Evolutionary conservation across 164 flowering plant species (phyloP).

Genomic region (Hamamelis virginiana): DNA sequence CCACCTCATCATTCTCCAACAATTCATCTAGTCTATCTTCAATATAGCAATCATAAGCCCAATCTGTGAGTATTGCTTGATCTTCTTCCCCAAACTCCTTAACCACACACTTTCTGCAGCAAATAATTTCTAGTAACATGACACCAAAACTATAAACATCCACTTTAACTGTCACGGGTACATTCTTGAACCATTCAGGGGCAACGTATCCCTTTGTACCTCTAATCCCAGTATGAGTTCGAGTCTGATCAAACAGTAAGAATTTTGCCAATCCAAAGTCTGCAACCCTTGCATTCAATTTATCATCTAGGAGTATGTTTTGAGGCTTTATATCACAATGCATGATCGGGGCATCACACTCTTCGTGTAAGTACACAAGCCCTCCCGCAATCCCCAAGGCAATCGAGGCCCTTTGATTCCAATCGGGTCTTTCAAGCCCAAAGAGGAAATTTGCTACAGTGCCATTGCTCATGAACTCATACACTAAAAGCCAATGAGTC

Average conservation of each 20-base stretch:
- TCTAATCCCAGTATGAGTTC: constrained; percentile 12
- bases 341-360: constrained; percentile 19
- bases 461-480: constrained; percentile 23
- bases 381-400: constrained; percentile 20
- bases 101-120: constrained; percentile 8
- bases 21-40: neutral
- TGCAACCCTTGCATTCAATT: neutral
- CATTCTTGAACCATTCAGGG: constrained; percentile 21
- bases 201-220: constrained; percentile 23
- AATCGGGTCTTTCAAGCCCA: constrained; percentile 5
- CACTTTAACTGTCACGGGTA: constrained; percentile 7
- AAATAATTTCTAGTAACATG: constrained; percentile 13
- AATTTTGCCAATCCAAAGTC: constrained; percentile 24
- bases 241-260: constrained; percentile 12
- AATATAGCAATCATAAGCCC: constrained; percentile 13
- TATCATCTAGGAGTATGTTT: constrained; percentile 18
- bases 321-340: constrained; percentile 25
- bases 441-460: constrained; percentile 13
- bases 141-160: constrained; percentile 21
- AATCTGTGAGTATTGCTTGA: constrained; percentile 11
- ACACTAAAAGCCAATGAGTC: constrained; percentile 13
- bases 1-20: constrained; percentile 16
- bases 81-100: constrained; percentile 10
- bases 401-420: constrained; percentile 13
- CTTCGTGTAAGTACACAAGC: constrained; percentile 21